Conservation (phyloP, 2,329 filamentous ascomycete species). For the Ceratocystis harringtonii region DNA sequence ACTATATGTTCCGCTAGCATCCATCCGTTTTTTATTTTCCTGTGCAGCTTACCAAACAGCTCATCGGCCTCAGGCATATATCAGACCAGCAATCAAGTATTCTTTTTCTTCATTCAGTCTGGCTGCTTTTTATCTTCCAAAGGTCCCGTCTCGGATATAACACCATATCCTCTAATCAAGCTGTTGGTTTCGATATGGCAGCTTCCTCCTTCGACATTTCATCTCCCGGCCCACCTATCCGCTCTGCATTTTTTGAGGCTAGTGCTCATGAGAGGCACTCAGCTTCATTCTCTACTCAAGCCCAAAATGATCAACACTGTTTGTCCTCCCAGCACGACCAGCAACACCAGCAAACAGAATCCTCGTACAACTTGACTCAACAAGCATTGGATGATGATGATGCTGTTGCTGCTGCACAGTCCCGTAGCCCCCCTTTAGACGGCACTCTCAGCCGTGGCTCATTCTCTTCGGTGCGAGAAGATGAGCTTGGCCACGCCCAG, state of each 20-base stretch:
- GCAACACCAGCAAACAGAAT: background rate
- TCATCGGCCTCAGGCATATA: background rate
- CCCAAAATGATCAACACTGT: background rate
- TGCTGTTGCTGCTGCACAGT: background rate
- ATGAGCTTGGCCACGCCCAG: constrained; percentile 43
- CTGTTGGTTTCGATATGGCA: constrained; percentile 15
- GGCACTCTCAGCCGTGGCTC: constrained; percentile 31
- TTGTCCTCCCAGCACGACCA: background rate
- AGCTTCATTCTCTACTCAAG: background rate
- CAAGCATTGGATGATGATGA: no score
- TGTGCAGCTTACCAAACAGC: background rate
- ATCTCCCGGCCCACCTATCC: constrained; percentile 8
- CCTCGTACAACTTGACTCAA: no score
- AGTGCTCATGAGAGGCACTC: constrained; percentile 1
- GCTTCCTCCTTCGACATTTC: constrained; percentile 5
- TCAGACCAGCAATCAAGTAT: background rate
- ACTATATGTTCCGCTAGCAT: background rate
- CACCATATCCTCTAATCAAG: background rate
- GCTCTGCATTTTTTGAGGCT: constrained; percentile 10
- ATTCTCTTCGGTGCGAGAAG: constrained; percentile 48
- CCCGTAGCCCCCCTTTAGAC: constrained; percentile 9
- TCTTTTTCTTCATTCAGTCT: background rate
- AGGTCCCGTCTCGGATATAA: background rate
- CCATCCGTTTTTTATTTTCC: background rate
- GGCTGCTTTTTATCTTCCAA: background rate